Base-by-base conservation (phyloP, 768 basidiomycete species). In the Clavaria fumosa region DNA sequence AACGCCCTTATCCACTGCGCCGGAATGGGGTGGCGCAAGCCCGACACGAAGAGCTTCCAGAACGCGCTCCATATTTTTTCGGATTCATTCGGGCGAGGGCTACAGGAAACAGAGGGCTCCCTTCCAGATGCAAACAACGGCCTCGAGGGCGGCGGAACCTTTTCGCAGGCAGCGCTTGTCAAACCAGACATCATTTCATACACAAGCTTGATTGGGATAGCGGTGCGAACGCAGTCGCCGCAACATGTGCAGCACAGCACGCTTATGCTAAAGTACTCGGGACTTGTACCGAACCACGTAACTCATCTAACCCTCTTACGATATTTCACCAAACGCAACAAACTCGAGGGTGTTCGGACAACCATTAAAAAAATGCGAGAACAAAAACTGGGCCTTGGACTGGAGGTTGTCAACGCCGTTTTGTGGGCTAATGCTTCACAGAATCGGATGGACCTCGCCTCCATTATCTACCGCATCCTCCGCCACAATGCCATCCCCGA, bases 1-100 rank as follows among this genome's bases (percentile, higher is more conserved):
- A 86, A 85, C 50, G 60, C 70, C 5, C 63, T 88, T 31, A 69
- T 86, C 42, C 66, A 78, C 46, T 65, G 62, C 49, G 73, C 76
- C 1, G 81, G 74, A 11, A 69, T 66, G 42, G 78, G 79, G 3
- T 72, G 67, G 59, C 66, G 79, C 40, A 72, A 66, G 50, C 69
- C 72, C 28, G 55, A 60, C 19, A 43, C 59, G 35, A 66, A 66
- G 41, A 74, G 82, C 43, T 78, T 77, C 55, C 62, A 67, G 40
- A 59, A 62, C 20, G 67, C 79, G 12, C 56, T 83, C 41, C 65
- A 64, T 38, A 62, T 80, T 23, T 76, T 69, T 51, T 59, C 61
- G 28, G 76, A 81, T 48, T 71, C 77, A 66, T 57, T 68, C n/a
- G 47, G 52, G 15, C n/a, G n/a, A n/a, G n/a, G n/a, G n/a, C n/a